phyloP scores from a whole-genome alignment of 768 basidiomycete species.

The Trametes villosa region DNA sequence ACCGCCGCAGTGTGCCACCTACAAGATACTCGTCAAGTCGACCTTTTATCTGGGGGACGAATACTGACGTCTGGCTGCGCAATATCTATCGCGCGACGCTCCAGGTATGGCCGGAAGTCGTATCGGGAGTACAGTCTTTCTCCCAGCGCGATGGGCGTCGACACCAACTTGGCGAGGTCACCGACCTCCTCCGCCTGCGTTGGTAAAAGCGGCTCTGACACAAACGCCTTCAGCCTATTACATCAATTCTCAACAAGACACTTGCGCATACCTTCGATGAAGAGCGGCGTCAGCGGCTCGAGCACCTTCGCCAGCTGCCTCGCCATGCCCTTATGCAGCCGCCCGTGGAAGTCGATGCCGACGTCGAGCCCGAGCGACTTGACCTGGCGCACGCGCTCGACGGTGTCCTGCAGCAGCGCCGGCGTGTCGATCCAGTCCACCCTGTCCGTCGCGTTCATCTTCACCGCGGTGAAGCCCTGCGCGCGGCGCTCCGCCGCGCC shows the following conservation, averaged over 20 bases:
- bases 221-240: neutral
- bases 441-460: slow-evolving; percentile 64
- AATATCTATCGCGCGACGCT: slow-evolving; percentile 65
- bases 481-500: slow-evolving; percentile 56
- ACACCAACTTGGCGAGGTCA: slow-evolving; percentile 55
- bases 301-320: slow-evolving; percentile 66
- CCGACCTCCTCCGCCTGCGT: slow-evolving; percentile 65
- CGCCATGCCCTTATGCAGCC: slow-evolving; percentile 70
- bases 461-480: slow-evolving; percentile 71
- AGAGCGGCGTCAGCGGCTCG: slow-evolving; percentile 62
- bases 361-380: slow-evolving; percentile 59
- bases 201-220: slow-evolving; percentile 58
- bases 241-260: too few relatives aligned
- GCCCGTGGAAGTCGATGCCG: slow-evolving; percentile 72
- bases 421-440: slow-evolving; percentile 62
- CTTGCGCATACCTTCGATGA: slow-evolving; percentile 63
- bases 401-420: slow-evolving; percentile 50
- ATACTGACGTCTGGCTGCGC: slow-evolving; percentile 65
- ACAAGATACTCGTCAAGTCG: neutral
- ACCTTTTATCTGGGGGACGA: neutral
- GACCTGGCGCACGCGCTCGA: slow-evolving; percentile 52
- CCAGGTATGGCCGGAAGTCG: slow-evolving; percentile 70
- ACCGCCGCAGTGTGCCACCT: slow-evolving; percentile 64
- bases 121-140: slow-evolving; percentile 65
- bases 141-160: slow-evolving; percentile 65